Evolutionary conservation across 352 stramenopile species (phyloP).

Genomic region (Halophytophthora batemanensis): DNA sequence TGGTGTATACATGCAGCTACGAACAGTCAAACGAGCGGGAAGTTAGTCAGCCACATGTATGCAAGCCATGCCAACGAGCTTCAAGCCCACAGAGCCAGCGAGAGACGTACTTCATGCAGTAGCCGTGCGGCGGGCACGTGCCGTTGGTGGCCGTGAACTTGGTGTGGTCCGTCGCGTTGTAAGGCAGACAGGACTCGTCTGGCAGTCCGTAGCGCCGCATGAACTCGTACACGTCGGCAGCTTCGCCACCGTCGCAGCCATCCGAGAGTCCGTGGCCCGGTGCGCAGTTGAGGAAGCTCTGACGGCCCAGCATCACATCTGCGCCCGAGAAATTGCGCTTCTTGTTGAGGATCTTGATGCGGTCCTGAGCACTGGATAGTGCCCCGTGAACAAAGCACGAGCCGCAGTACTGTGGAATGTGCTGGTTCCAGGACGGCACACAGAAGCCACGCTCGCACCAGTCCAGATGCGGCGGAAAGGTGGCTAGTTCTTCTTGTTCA

Average conservation of each 20-base stretch:
- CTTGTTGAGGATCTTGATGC: conserved; percentile 82
- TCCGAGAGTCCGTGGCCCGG: conserved; percentile 62
- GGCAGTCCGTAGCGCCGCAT: conserved; percentile 70
- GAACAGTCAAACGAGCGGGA: conserved; percentile 3
- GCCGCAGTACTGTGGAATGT: conserved; percentile 85
- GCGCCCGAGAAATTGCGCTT: conserved; percentile 50
- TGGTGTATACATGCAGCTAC: conserved; percentile 78
- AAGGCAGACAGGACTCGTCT: conserved; percentile 77
- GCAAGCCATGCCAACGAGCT: background rate
- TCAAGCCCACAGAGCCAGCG: background rate
- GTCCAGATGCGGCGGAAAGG: conserved; percentile 76
- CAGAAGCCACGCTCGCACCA: conserved; percentile 87
- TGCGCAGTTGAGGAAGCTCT: conserved; percentile 83
- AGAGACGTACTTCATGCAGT: conserved; percentile 80
- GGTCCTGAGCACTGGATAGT: conserved; percentile 72
- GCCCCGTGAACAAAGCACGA: conserved; percentile 80
- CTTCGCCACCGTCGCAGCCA: conserved; percentile 71
- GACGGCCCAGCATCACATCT: conserved; percentile 75
- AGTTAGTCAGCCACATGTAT: conserved; percentile 1
- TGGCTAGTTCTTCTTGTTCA: conserved; percentile 31
- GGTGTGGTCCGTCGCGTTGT: conserved; percentile 81
- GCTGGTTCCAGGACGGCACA: conserved; percentile 82
- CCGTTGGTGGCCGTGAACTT: conserved; percentile 67
- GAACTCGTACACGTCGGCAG: conserved; percentile 77
- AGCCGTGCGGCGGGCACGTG: conserved; percentile 68